phyloP scores from a whole-genome alignment of 2,329 filamentous ascomycete genomes.

The Penicillium griseofulvum region DNA sequence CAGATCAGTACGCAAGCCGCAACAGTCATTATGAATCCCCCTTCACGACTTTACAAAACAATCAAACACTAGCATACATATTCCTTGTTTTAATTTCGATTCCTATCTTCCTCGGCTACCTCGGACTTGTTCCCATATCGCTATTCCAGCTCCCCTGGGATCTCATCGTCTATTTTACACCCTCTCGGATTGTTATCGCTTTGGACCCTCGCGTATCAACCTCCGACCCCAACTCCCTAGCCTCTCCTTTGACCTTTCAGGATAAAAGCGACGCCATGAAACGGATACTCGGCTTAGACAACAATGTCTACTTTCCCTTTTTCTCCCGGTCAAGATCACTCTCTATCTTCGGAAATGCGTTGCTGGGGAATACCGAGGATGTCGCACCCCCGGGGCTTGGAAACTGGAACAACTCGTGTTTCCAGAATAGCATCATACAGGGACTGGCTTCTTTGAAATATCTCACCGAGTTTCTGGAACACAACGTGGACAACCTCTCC shows the following conservation, averaged over 20 bases:
- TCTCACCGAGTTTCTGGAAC: conserved; percentile 64
- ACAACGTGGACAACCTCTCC: conserved; percentile 38
- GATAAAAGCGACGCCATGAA: conserved; percentile 66
- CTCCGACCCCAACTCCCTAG: conserved; percentile 40
- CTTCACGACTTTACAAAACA: conserved; percentile 27
- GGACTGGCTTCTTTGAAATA: conserved; percentile 72
- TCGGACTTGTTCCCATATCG: conserved; percentile 30
- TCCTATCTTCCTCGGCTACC: conserved; percentile 31
- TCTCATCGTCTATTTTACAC: conserved; percentile 39
- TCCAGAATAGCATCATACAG: conserved; percentile 94
- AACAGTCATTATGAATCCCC: conserved; percentile 36
- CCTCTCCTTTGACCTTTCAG: conserved; percentile 37
- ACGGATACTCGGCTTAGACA: conserved; percentile 61
- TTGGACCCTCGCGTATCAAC: conserved; percentile 53
- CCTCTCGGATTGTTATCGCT: conserved; percentile 41
- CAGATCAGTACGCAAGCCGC: conserved; percentile 24
- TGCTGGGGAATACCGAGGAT: conserved; percentile 35
- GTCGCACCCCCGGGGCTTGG: conserved; percentile 63
- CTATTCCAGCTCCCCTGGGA: conserved; percentile 39
- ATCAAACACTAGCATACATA: conserved; percentile 30
- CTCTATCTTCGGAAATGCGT: conserved; percentile 51
- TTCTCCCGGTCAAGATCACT: conserved; percentile 56
- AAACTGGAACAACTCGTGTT: conserved; percentile 94
- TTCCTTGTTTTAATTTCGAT: conserved; percentile 28
- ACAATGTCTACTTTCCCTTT: conserved; percentile 58